These are phyloP conservation scores for Firmiana major DNA, from an alignment of 345 rosid species.

Conservation along the genomic window DNA sequence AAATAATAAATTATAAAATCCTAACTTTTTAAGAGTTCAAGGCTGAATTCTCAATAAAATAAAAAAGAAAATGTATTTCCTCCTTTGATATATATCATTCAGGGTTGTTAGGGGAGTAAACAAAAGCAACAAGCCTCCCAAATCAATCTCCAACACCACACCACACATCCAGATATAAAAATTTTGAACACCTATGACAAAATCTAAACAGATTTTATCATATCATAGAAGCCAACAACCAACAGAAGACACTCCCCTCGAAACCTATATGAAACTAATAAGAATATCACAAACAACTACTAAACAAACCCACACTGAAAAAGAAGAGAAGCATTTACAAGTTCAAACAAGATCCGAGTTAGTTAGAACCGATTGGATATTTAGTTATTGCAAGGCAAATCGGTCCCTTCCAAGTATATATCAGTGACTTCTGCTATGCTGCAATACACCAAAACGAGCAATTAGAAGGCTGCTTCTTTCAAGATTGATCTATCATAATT, in stretches of 20 bases:
- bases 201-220: background rate
- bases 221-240: background rate
- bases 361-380: background rate
- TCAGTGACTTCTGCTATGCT: conserved; percentile 1
- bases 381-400: background rate
- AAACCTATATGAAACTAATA: background rate
- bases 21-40: background rate
- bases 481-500: background rate
- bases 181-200: background rate
- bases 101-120: background rate
- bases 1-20: no score
- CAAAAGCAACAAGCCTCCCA: background rate
- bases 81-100: background rate
- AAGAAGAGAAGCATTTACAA: conserved; percentile 1
- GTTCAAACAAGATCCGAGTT: background rate
- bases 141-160: background rate
- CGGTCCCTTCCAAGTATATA: background rate
- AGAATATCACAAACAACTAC: background rate
- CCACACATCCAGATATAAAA: background rate
- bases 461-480: background rate
- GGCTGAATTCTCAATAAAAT: background rate
- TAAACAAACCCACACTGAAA: background rate
- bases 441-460: background rate
- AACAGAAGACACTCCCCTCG: background rate
- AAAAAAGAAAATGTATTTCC: background rate